phyloP scores from a whole-genome alignment of 2,329 filamentous ascomycete genomes.

The Zymoseptoria passerinii region DNA sequence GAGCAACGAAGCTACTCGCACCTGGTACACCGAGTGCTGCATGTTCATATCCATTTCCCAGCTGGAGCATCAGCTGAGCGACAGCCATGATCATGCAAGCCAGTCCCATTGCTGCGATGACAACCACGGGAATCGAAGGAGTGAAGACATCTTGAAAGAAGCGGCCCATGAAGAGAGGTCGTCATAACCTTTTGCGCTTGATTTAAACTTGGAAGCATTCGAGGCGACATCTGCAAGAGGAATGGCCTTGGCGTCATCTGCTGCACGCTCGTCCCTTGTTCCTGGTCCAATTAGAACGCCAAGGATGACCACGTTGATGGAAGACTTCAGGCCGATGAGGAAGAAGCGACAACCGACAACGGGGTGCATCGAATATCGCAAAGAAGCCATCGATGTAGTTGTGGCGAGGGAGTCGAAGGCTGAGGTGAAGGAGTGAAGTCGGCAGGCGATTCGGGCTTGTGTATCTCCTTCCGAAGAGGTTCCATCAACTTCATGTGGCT shows the following conservation, averaged over 20 bases:
- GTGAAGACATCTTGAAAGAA: neutral
- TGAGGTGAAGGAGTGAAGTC: neutral
- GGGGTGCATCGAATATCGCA: neutral
- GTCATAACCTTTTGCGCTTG: neutral
- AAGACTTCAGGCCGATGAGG: neutral
- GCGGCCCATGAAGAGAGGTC: neutral
- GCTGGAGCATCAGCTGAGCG: conserved; percentile 10
- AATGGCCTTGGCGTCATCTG: neutral
- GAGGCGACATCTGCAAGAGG: neutral
- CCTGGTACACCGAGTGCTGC: conserved; percentile 3
- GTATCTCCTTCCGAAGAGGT: neutral
- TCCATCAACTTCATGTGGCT: neutral
- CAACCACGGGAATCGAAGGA: neutral
- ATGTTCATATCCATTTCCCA: conserved; percentile 6
- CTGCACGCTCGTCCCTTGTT: neutral
- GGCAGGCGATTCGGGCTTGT: neutral
- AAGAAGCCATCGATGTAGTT: neutral
- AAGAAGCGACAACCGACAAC: neutral
- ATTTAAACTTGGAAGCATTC: neutral
- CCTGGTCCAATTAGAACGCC: neutral
- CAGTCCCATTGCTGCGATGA: conserved; percentile 7
- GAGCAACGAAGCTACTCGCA: conserved; percentile 32
- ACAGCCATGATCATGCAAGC: conserved; percentile 6
- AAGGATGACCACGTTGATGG: neutral
- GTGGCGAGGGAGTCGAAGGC: too few relatives aligned